These are phyloP conservation scores for Penicillium maclennaniae DNA, from an alignment of 495 filamentous ascomycete genomes.

Conservation along the genomic window DNA sequence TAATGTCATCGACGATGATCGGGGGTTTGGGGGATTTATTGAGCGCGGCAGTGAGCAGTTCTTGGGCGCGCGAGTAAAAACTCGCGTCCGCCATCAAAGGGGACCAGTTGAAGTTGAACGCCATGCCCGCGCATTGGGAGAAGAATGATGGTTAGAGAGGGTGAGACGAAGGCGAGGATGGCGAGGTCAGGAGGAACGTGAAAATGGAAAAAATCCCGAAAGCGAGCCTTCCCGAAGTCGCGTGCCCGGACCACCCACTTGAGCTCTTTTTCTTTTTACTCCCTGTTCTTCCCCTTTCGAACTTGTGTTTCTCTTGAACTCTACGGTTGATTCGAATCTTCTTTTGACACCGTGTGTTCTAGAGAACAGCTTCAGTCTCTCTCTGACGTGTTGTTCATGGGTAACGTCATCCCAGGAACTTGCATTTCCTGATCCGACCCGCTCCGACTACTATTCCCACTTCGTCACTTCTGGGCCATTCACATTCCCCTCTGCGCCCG, in stretches of 20 bases:
- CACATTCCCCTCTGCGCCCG: neutral
- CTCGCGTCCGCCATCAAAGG: slow-evolving; percentile 88
- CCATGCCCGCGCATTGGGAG: slow-evolving; percentile 60
- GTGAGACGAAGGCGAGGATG: slow-evolving; percentile 10
- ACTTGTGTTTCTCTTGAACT: neutral
- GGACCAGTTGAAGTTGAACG: slow-evolving; percentile 99
- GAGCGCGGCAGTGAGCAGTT: slow-evolving; percentile 88
- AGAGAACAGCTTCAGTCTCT: neutral
- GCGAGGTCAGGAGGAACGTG: slow-evolving; percentile 4
- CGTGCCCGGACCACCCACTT: neutral
- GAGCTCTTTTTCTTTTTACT: neutral
- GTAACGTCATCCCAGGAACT: slow-evolving; percentile 13
- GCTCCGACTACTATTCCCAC: slow-evolving; percentile 21
- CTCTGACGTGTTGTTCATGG: neutral
- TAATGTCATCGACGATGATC: slow-evolving; percentile 98
- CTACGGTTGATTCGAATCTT: neutral
- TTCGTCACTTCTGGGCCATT: slow-evolving; percentile 9
- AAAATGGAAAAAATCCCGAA: slow-evolving; percentile 7
- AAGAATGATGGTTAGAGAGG: slow-evolving; percentile 6
- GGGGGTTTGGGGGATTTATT: slow-evolving; percentile 98
- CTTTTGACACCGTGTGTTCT: neutral
- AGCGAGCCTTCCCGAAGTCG: slow-evolving; percentile 9
- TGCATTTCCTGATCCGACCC: slow-evolving; percentile 20
- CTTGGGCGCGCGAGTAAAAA: slow-evolving; percentile 86
- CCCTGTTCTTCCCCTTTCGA: neutral